Conservation (phyloP, 75 land plant species). For the Gnetum montanum region DNA sequence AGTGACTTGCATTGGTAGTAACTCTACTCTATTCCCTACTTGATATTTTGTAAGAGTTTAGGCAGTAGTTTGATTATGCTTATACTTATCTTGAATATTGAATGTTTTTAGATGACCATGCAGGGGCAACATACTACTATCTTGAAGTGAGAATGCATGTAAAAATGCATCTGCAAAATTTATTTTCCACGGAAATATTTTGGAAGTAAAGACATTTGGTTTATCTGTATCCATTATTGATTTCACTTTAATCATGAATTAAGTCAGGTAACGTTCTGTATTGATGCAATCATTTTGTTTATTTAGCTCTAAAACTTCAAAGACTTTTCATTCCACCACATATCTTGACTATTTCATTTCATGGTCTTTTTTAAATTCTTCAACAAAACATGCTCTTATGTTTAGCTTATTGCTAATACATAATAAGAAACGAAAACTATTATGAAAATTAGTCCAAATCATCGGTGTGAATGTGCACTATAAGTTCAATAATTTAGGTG, state of each 20-base stretch:
- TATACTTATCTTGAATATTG: neutral
- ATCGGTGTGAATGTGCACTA: no score
- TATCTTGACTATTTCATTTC: no score
- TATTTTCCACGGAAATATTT: constrained; percentile 43
- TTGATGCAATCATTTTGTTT: no score
- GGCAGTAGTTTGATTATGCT: neutral
- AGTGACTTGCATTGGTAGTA: constrained; percentile 96
- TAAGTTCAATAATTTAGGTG: no score
- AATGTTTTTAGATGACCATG: neutral
- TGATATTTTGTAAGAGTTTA: neutral
- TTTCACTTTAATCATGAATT: constrained; percentile 83
- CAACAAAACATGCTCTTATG: no score
- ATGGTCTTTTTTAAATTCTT: no score
- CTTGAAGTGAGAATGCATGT: constrained; percentile 33
- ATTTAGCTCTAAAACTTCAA: no score
- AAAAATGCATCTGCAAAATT: constrained; percentile 19
- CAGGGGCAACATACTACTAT: constrained; percentile 90
- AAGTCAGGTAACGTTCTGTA: constrained; percentile 73
- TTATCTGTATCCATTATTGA: constrained; percentile 67
- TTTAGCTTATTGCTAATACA: no score
- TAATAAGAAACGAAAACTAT: no score
- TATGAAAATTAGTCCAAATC: no score
- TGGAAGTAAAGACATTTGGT: constrained; percentile 48
- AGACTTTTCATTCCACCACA: no score
- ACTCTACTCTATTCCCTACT: neutral